Conservation (phyloP, 176 grass and related monocot species). For the Musa itinerans region DNA sequence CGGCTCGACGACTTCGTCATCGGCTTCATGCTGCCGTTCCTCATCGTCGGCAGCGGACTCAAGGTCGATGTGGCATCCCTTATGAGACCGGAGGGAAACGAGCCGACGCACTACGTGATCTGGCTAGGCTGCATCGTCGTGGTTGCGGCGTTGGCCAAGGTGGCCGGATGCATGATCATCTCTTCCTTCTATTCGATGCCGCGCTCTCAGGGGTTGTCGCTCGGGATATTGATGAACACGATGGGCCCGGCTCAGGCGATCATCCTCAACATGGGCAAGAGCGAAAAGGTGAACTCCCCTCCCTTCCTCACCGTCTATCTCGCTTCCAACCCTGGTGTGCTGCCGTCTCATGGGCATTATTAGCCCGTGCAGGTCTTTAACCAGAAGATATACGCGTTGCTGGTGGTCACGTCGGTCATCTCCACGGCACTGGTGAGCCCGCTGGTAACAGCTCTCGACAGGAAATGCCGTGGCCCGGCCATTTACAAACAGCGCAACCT, state of each 20-base stretch:
- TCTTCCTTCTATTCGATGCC: conserved; percentile 19
- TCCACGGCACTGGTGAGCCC: conserved; percentile 19
- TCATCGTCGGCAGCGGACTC: background rate
- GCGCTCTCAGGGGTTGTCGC: conserved; percentile 21
- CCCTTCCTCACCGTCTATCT: background rate
- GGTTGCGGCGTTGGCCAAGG: conserved; percentile 17
- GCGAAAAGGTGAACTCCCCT: conserved; percentile 11
- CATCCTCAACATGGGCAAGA: conserved; percentile 14
- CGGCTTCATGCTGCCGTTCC: conserved; percentile 12
- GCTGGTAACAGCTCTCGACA: conserved; percentile 6
- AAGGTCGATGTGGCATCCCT: background rate
- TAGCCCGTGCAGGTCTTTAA: conserved; percentile 23
- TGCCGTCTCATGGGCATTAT: background rate
- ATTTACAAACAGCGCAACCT: conserved; percentile 31
- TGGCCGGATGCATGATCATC: conserved; percentile 14
- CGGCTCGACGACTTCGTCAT: conserved; percentile 2
- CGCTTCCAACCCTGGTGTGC: background rate
- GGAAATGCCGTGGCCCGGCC: background rate
- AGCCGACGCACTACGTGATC: background rate
- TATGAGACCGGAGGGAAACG: background rate
- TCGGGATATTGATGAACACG: conserved; percentile 26
- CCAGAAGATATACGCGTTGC: background rate
- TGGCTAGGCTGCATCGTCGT: background rate
- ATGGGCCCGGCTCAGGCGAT: conserved; percentile 27
- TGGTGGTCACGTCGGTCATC: conserved; percentile 18